Conservation (phyloP, 2,329 filamentous ascomycete genomes). For the Venturia carpophila region DNA sequence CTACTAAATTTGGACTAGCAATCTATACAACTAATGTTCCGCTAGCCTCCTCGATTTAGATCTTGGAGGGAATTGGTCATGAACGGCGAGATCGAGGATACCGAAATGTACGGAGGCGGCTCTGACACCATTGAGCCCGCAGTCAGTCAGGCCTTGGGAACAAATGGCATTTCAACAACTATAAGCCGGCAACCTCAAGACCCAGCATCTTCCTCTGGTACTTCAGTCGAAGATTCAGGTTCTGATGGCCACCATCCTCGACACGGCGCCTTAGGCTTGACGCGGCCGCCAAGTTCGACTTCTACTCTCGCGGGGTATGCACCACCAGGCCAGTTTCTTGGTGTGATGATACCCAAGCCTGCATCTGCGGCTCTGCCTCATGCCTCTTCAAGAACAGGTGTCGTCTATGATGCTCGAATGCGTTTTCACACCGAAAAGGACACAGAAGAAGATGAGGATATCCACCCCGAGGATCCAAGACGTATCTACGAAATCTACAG, state of each 20-base stretch:
- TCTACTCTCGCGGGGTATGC: not conserved
- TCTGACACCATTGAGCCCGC: not conserved
- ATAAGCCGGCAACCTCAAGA: not conserved
- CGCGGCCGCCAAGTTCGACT: not conserved
- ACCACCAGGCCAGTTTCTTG: not conserved
- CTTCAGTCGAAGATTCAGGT: not conserved
- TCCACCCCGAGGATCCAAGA: constrained; percentile 89
- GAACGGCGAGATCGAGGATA: not conserved
- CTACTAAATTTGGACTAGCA: not conserved
- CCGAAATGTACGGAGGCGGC: not conserved
- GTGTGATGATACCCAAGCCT: constrained; percentile 16
- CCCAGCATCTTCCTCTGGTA: not conserved
- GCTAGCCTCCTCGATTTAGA: not conserved
- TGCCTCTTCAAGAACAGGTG: constrained; percentile 34
- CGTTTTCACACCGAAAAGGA: constrained; percentile 77
- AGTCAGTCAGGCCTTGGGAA: not conserved
- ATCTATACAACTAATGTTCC: not conserved
- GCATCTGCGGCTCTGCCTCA: constrained; percentile 28
- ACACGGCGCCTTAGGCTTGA: constrained; percentile 2
- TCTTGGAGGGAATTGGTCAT: not conserved
- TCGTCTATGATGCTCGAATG: constrained; percentile 85
- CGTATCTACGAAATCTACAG: constrained; percentile 91
- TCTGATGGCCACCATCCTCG: not conserved
- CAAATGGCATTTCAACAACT: not conserved
- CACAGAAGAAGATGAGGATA: constrained; percentile 50